Evolutionary conservation across 306 rosid species (phyloP).

Genomic region (Canavalia ensiformis): DNA sequence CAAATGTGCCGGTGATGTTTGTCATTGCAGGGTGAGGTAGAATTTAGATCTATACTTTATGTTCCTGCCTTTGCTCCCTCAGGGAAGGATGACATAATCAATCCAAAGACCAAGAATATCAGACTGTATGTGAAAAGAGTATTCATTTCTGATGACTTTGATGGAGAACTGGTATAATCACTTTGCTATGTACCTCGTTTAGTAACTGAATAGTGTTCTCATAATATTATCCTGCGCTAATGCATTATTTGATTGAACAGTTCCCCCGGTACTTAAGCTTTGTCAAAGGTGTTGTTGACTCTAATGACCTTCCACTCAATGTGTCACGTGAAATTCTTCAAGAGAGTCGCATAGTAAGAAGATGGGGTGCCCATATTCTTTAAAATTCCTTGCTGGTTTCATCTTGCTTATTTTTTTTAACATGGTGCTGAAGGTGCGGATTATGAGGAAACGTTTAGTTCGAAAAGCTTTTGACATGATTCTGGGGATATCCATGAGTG

Average conservation of each 20-base stretch:
- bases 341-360: constrained; percentile 93
- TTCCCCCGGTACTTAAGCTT: constrained; percentile 97
- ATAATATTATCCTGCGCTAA: constrained; percentile 36
- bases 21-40: constrained; percentile 89
- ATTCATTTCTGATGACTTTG: constrained; percentile 97
- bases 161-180: constrained; percentile 91
- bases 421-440: constrained; percentile 78
- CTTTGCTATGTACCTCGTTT: constrained; percentile 8
- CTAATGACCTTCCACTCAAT: constrained; percentile 96
- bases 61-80: constrained; percentile 83
- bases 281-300: constrained; percentile 96
- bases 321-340: constrained; percentile 99
- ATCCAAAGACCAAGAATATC: constrained; percentile 95
- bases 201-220: constrained; percentile 22
- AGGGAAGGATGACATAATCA: constrained; percentile 85
- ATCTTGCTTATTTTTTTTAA: constrained; percentile 28
- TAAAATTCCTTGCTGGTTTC: background rate
- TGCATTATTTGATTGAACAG: constrained; percentile 56
- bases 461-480: constrained; percentile 98
- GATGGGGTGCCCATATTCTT: background rate
- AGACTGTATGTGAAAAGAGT: constrained; percentile 95
- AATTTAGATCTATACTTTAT: constrained; percentile 92
- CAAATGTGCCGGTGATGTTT: constrained; percentile 43
- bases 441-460: constrained; percentile 93
- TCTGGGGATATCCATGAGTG: constrained; percentile 94